Evolutionary conservation across 495 filamentous ascomycete genomes (phyloP).

Genomic region (Podospora bellae-mahoneyi): DNA sequence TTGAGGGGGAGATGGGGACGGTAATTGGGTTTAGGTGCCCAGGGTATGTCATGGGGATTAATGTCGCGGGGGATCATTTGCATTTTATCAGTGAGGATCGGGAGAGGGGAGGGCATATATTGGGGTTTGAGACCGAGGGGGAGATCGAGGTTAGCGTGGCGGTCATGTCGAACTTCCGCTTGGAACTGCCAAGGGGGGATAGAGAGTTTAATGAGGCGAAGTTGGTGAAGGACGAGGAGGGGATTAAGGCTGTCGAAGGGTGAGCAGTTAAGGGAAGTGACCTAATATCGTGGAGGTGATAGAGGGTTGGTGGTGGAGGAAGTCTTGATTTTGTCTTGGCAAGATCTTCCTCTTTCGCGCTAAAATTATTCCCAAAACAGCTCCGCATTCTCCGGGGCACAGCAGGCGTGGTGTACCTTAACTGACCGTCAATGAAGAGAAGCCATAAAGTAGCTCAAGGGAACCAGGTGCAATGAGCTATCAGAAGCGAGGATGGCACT

Average conservation of each 20-base stretch:
- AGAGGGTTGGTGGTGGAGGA: no score
- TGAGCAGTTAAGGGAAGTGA: conserved; percentile 6
- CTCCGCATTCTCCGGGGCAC: no score
- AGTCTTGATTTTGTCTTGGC: no score
- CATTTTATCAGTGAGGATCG: conserved; percentile 50
- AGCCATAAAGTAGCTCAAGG: no score
- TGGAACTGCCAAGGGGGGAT: conserved; percentile 41
- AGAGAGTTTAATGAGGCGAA: conserved; percentile 41
- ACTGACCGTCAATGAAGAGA: no score
- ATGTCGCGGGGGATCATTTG: conserved; percentile 50
- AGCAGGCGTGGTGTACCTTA: no score
- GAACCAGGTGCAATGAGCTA: no score
- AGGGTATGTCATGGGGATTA: conserved; percentile 45
- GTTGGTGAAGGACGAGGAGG: conserved; percentile 36
- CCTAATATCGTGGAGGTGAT: no score
- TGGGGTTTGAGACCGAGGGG: conserved; percentile 42
- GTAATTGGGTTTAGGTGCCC: conserved; percentile 51
- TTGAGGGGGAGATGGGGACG: conserved; percentile 36
- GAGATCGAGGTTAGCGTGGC: conserved; percentile 37
- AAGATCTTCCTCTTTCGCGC: no score
- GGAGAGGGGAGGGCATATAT: conserved; percentile 46
- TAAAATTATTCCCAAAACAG: no score
- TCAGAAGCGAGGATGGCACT: no score
- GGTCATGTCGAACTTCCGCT: conserved; percentile 31
- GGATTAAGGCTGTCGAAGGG: conserved; percentile 35